These are phyloP conservation scores for Didymella segeticola DNA, from an alignment of 2,329 filamentous ascomycete genomes.

Conservation along the genomic window DNA sequence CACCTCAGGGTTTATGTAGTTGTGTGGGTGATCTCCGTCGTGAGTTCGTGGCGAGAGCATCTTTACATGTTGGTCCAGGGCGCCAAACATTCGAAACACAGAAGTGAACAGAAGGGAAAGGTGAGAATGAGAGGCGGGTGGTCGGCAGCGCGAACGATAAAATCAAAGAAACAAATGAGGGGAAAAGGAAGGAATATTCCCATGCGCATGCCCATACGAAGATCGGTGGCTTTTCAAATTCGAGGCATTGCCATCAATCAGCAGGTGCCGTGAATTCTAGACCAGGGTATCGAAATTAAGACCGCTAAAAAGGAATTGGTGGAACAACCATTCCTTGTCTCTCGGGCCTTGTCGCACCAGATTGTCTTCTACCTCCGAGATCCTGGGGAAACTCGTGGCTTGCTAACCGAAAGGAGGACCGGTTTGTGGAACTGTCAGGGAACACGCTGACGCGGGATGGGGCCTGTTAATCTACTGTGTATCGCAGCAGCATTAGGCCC, in stretches of 20 bases:
- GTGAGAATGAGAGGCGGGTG: conserved; percentile 13
- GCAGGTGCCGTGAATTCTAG: conserved; percentile 24
- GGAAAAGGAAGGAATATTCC: conserved; percentile 20
- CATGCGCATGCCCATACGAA: conserved; percentile 19
- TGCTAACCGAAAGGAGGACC: conserved; percentile 21
- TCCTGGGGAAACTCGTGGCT: conserved; percentile 32
- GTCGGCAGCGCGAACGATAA: conserved; percentile 12
- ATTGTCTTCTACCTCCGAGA: conserved; percentile 23
- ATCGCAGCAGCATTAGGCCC: conserved; percentile 10
- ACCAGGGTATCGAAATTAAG: conserved; percentile 26
- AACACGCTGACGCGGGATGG: conserved; percentile 18
- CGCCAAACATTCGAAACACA: conserved; percentile 16
- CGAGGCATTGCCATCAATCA: conserved; percentile 24
- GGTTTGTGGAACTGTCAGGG: conserved; percentile 14
- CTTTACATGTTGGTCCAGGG: conserved; percentile 25
- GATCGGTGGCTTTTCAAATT: conserved; percentile 27
- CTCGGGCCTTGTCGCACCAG: conserved; percentile 24
- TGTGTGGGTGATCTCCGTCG: conserved; percentile 20
- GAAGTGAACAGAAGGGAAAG: conserved; percentile 18
- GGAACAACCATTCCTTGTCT: conserved; percentile 30
- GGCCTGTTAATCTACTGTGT: conserved; percentile 7
- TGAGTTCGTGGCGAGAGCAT: conserved; percentile 35
- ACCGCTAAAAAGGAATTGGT: conserved; percentile 32
- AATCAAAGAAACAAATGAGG: conserved; percentile 19
- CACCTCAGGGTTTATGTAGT: conserved; percentile 46